Evolutionary conservation across 345 rosid genomes (phyloP), one percentile per base, ranked within the genome.

Genomic region (Linum trigynum): DNA sequence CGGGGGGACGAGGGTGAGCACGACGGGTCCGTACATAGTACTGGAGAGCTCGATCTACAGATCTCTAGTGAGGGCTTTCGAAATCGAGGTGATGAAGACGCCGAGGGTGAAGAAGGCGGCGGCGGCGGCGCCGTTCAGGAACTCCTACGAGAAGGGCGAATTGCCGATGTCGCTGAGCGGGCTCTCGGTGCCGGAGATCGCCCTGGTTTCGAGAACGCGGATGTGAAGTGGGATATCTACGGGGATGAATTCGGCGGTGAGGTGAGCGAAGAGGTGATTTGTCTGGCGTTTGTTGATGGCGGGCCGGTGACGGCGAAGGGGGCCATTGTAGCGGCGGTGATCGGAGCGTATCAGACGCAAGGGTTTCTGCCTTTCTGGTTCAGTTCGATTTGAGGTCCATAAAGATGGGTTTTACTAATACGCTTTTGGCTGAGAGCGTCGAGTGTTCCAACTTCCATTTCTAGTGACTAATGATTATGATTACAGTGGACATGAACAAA

Each of bases 161-260:
- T 32, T 65, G 38, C 73, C 9, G 1, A 65, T 61, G 66, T 4
- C 62, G 9, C 37, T 11, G 3, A 55, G 69, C 10, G 77, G 77
- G 5, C 35, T 70, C 10, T 36, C 32, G 10, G 70, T 69, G 55
- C 68, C 77, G 0, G 67, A 74, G 9, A 74, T 74, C 4, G 11
- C 40, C 2, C 63, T 69, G 0, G 73, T 74, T 36, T 69, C 38
- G 73, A 74, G 56, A 75, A 38, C 32, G 55, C 60, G 3, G 40
- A 43, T 38, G 75, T 61, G 56, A 11, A 42, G 2, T 75, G 79
- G 79, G n/a, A 42, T 6, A 60, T 75, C 36, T 59, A 12, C 7
- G 79, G 79, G 50, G 69, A n/a, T 69, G 0, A 75, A 75, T 56
- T 53, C 75, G 15, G 41, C 71, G 75, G 72, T 68, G 61, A 67